A percentile compares a stretch with the other conserved stretches of the same genome.
These are phyloP conservation scores for Trichosanthes cucumerina DNA, from an alignment of 306 rosid genomes.

Conservation along the genomic window DNA sequence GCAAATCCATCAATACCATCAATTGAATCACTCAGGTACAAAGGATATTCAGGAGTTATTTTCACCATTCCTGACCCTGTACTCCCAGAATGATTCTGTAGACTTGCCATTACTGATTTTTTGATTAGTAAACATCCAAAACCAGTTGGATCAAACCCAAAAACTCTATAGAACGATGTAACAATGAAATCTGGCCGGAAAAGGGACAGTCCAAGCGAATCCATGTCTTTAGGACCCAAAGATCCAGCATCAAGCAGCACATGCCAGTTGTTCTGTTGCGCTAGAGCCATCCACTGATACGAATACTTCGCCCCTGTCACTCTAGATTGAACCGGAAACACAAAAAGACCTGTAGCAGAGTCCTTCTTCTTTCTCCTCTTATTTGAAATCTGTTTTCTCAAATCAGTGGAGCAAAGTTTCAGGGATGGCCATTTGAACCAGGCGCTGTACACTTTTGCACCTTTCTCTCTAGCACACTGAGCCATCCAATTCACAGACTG, in stretches of 20 bases:
- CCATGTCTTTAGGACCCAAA: slow-evolving; percentile 97
- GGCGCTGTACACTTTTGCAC: slow-evolving; percentile 80
- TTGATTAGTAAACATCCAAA: slow-evolving; percentile 92
- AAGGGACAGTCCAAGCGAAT: slow-evolving; percentile 86
- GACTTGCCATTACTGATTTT: slow-evolving; percentile 80
- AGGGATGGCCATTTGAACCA: slow-evolving; percentile 98
- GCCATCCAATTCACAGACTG: slow-evolving; percentile 95
- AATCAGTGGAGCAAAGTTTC: slow-evolving; percentile 85
- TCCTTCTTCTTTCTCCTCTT: slow-evolving; percentile 91
- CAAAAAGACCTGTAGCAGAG: slow-evolving; percentile 81
- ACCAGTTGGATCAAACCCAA: slow-evolving; percentile 92
- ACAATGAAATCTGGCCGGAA: slow-evolving; percentile 92
- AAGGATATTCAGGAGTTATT: slow-evolving; percentile 81
- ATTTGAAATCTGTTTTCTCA: slow-evolving; percentile 78
- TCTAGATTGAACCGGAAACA: slow-evolving; percentile 92
- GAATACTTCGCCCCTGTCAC: slow-evolving; percentile 95
- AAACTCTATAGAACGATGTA: slow-evolving; percentile 92
- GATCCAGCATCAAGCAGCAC: slow-evolving; percentile 95
- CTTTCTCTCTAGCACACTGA: slow-evolving; percentile 83
- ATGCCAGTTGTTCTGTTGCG: slow-evolving; percentile 97
- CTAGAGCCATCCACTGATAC: slow-evolving; percentile 98
- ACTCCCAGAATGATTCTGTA: slow-evolving; percentile 77
- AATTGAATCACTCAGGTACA: slow-evolving; percentile 76
- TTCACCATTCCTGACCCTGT: slow-evolving; percentile 96
- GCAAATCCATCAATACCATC: slow-evolving; percentile 65